Conservation (phyloP, 345 rosid species). For the Brassica cretica region DNA sequence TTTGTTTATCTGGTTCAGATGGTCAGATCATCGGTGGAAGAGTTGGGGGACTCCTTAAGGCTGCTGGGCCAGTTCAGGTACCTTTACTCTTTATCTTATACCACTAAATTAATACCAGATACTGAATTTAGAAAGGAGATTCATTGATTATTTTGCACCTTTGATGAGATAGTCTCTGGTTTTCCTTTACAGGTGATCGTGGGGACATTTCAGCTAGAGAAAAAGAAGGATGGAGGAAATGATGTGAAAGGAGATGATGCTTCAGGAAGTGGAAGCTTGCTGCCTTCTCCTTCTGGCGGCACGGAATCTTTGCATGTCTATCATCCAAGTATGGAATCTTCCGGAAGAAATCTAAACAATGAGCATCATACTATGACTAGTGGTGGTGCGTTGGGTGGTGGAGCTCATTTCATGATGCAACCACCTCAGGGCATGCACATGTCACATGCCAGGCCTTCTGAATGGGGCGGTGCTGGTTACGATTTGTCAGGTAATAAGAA, state of each 20-base stretch:
- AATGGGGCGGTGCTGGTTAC: constrained; percentile 55
- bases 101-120: not conserved
- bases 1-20: constrained; percentile 65
- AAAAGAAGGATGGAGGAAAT: constrained; percentile 48
- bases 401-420: constrained; percentile 57
- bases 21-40: constrained; percentile 96
- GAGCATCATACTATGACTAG: constrained; percentile 44
- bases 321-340: constrained; percentile 50
- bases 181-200: constrained; percentile 56
- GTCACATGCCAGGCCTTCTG: constrained; percentile 44
- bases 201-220: constrained; percentile 61
- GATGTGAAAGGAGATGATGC: constrained; percentile 54
- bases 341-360: constrained; percentile 54
- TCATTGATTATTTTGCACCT: not conserved
- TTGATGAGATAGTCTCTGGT: constrained; percentile 5
- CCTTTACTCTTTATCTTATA: not conserved
- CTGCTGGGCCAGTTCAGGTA: constrained; percentile 96
- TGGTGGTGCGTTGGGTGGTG: constrained; percentile 39
- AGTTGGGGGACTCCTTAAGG: constrained; percentile 76
- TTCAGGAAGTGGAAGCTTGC: constrained; percentile 51
- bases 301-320: constrained; percentile 45
- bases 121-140: not conserved
- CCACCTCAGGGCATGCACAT: constrained; percentile 50
- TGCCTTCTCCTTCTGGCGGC: constrained; percentile 60
- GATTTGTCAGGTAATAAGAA: constrained; percentile 54